Percentiles rank a stretch among this genome's conserved stretches.
Conservation (phyloP, 352 stramenopile species). For the Pythium phragmitis region DNA sequence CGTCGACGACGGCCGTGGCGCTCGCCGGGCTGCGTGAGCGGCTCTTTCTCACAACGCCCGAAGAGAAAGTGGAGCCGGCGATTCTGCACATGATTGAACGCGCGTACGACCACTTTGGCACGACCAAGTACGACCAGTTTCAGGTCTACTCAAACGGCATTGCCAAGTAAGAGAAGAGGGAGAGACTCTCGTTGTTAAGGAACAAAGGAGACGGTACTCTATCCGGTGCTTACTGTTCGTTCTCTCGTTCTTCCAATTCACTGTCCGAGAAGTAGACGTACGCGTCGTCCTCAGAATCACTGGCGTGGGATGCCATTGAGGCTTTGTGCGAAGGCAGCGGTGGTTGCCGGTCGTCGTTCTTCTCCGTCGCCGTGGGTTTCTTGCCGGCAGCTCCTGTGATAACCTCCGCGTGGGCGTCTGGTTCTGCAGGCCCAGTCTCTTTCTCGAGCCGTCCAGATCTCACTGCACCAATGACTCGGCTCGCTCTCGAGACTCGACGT, state of each 20-base stretch:
- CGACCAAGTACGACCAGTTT: constrained; percentile 95
- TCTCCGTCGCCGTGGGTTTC: neutral
- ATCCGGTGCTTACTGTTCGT: neutral
- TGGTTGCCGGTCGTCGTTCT: neutral
- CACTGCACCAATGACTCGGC: neutral
- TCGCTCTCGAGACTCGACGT: neutral
- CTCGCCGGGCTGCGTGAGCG: constrained; percentile 57
- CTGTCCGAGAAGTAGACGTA: constrained; percentile 29
- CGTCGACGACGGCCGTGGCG: constrained; percentile 20
- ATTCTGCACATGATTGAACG: constrained; percentile 94
- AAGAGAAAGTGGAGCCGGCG: constrained; percentile 54
- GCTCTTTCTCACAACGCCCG: constrained; percentile 64
- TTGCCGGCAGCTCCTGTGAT: neutral
- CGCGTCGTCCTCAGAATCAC: constrained; percentile 19
- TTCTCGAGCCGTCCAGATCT: neutral
- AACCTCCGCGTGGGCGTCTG: neutral
- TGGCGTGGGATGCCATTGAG: neutral
- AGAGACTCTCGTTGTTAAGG: neutral
- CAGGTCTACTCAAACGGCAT: constrained; percentile 93
- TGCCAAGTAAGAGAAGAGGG: constrained; percentile 46
- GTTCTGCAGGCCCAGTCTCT: neutral
- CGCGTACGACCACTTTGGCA: constrained; percentile 94
- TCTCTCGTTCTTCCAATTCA: neutral
- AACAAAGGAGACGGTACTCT: no score
- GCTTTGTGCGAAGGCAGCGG: neutral